Base-by-base conservation (phyloP, 1,284 basidiomycete genomes). In the Volvariella volvacea region DNA sequence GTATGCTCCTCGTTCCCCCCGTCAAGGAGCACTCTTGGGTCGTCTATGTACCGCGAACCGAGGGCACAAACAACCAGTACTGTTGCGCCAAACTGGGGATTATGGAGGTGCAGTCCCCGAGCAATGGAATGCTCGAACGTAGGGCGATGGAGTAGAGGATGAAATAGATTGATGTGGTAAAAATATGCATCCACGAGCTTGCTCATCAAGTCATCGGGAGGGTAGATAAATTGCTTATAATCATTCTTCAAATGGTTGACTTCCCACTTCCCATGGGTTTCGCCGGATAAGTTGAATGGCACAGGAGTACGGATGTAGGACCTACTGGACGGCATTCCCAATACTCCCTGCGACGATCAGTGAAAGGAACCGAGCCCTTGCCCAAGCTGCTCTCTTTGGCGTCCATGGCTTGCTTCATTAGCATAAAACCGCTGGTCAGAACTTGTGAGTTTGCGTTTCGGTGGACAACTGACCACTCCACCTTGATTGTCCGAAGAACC, bases 401-500 rank as follows among this genome's bases (percentile, higher is more conserved):
- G 42, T 78, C 58, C 30, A 68, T 66, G 39, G 76, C 62, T 4
- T 71, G 65, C 32, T 71, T 69, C 41, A 80, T 57, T 22, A 83
- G 66, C 57, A 73, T 71, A 15, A 57, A 57, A n/a, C 47, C 49
- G 44, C 60, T 62, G 42, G n/a, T n/a, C n/a, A 19, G 9, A 19
- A 33, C 39, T 25, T 38, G 37, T 28, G 2, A 47, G 22, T 9
- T 10, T 19, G 7, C 36, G 17, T 12, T 16, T 22, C 25, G 25
- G 9, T n/a, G 25, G 12, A 3, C 25, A 25, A 21, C 33, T n/a
- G 25, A 22, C 7, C 8, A n/a, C 15, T 65, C 3, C 66, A 73
- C 53, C 78, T 81, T 0, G 78, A 75, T 48, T 74, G 73, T n/a
- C 81, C 80, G 55, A 77, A 79, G 56, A 78, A 83, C 15, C 75